Evolutionary conservation across 2,329 filamentous ascomycete species (phyloP).

Genomic region (Dendryphion nanum): DNA sequence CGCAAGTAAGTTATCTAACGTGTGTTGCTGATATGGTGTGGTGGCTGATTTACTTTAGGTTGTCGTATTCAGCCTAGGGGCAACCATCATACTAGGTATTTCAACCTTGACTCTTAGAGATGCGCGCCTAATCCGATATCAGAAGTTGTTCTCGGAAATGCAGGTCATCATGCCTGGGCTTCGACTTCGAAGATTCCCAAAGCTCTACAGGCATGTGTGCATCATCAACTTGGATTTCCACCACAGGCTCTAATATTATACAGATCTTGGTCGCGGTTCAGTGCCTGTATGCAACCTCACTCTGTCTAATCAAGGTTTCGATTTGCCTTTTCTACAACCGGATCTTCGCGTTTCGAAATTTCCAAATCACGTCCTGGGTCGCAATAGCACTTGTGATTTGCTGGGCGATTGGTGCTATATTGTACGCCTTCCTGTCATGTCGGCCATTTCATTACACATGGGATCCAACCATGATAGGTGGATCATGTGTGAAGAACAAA

Average conservation of each 20-base stretch:
- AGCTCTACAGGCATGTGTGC: conserved; percentile 3
- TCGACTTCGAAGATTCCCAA: conserved; percentile 3
- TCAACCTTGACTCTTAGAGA: too few species aligned
- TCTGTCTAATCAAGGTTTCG: conserved; percentile 9
- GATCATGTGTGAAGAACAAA: conserved; percentile 4
- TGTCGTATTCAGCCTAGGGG: too few species aligned
- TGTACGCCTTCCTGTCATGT: conserved; percentile 6
- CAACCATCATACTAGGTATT: too few species aligned
- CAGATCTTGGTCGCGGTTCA: conserved; percentile 9
- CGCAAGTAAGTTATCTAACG: conserved; percentile 4
- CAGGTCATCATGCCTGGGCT: conserved; percentile 5
- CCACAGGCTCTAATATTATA: too few species aligned
- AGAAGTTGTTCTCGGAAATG: conserved; percentile 8
- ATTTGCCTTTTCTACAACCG: conserved; percentile 11
- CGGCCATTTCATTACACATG: conserved; percentile 6
- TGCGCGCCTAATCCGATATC: too few species aligned
- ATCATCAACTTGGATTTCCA: too few species aligned
- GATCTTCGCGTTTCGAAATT: conserved; percentile 5
- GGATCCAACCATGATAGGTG: conserved; percentile 5
- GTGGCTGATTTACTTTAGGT: too few species aligned
- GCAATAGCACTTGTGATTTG: conserved; percentile 1
- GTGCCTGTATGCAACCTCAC: conserved; percentile 5
- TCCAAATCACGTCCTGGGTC: conserved; percentile 5
- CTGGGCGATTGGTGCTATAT: conserved; percentile 5
- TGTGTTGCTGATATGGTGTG: too few species aligned